Evolutionary conservation across 768 basidiomycete genomes (phyloP), one percentile per base, ranked within the genome.

Genomic region (Hypholoma fasciculare): DNA sequence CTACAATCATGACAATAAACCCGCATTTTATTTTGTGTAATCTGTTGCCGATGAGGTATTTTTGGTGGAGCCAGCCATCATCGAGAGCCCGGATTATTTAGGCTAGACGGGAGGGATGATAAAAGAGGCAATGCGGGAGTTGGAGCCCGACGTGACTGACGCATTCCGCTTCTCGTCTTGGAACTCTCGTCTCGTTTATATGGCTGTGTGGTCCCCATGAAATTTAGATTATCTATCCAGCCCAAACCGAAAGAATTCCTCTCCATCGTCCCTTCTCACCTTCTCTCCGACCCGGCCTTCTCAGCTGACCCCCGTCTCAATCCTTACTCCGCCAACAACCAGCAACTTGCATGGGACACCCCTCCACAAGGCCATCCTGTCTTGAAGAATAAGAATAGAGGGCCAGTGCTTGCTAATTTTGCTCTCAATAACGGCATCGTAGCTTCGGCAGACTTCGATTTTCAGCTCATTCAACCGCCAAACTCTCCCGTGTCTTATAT

Each of bases 241-340:
- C 48, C 54, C 42, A 52, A 26, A 36, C 39, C 49, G 54, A 58
- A 30, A 37, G 58, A 62, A 42, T 58, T 37, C 19, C 60, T 57
- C 48, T 60, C 58, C 36, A 57, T 66, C 38, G 59, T 60, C 68
- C 70, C 64, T 50, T 69, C 63, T 51, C 56, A 57, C 19, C 73
- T 65, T 60, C 72, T 78, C 3, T 74, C 77, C 52, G 75, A 81
- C 64, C 85, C 83, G 50, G 85, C 85, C 0, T 86, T 86, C 74
- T 85, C 84, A 61, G 62, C 78, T 52, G 79, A 85, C 71, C 85
- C 84, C 16, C 73, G 72, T 53, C 65, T 74, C 4, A 74, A 87
- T 69, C 85, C 83, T 1, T 76, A 69, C 68, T 68, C 73, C 64
- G 60, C 58, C 67, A 68, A 72, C 57, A 64, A 63, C 65, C 67